Evolutionary conservation across 78 protist species (phyloP), one percentile per base, ranked within the genome.

Genomic region (Dictyostelium intermedium): DNA sequence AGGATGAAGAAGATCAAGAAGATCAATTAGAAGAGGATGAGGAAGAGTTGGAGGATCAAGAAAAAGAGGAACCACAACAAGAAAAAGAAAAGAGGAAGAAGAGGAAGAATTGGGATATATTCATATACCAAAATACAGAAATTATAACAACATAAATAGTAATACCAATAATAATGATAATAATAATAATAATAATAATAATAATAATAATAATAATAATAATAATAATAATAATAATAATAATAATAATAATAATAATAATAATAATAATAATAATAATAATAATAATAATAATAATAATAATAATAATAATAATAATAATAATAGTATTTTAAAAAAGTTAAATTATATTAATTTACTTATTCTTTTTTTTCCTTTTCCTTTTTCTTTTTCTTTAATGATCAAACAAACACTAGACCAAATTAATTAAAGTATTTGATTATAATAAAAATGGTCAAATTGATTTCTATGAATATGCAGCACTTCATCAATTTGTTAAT

Each of bases 401-500:
- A 39, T 5, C 43, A 39, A 39, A 39, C 43, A 39, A 27, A 25
- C 3, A 63, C 10, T 63, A 66, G 74, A 63, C 74, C 50, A 87
- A 87, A 53, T 79, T 87, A 69, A 79, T 87, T 32, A 87, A 63
- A 63, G 83, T 81, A 39, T 87, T 87, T 70, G 93, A 79, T 79
- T 8, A 32, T 6, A 87, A 87, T 45, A 76, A 45, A 30, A 79
- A 43, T 45, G 84, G 93, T 77, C 92, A 86, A 73, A 76, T 86
- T 76, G 93, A 87, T 32, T 87, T 87, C 35, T 87, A 87, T 45
- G 93, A 87, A 66, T 87, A 87, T 63, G 93, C 93, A 7, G 93
- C 93, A n/a, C 53, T 87, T 0, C 93, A 87, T 47, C 83, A 77
- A 47, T 87, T 78, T 45, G n/a, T 87, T 0, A 87, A 87, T 45